A percentile compares a stretch with the other conserved stretches of the same genome.
phyloP scores from a whole-genome alignment of 768 basidiomycete genomes.

The Tulasnella sp. region DNA sequence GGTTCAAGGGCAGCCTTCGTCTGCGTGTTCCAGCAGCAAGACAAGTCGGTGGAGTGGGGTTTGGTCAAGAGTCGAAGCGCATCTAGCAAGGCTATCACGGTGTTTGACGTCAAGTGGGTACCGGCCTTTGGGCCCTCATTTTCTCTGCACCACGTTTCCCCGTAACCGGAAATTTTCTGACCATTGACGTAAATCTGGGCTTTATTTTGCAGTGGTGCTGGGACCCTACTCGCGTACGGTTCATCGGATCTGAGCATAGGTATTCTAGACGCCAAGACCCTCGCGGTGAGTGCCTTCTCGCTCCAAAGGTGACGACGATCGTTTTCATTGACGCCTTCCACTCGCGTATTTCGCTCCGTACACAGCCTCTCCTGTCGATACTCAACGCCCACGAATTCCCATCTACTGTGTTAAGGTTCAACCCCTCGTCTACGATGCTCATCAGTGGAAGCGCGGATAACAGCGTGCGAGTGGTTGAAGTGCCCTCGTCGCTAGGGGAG shows the following conservation, averaged over 20 bases:
- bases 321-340: background rate
- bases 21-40: conserved; percentile 26
- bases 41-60: conserved; percentile 46
- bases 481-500: conserved; percentile 42
- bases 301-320: background rate
- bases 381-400: conserved; percentile 94
- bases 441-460: conserved; percentile 90
- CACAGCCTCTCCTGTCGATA: conserved; percentile 79
- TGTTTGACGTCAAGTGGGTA: conserved; percentile 76
- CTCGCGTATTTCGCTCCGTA: background rate
- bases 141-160: background rate
- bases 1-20: conserved; percentile 54
- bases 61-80: conserved; percentile 61
- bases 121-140: background rate
- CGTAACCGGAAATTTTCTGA: background rate
- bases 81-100: conserved; percentile 72
- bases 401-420: conserved; percentile 82
- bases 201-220: conserved; percentile 52
- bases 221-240: conserved; percentile 75
- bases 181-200: background rate
- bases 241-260: conserved; percentile 81
- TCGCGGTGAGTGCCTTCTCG: conserved; percentile 50
- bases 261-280: conserved; percentile 66
- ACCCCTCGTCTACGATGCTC: conserved; percentile 67
- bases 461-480: conserved; percentile 66